phyloP scores from a whole-genome alignment of 371 early-diverging fungal species.

The Actinomucor elegans region DNA sequence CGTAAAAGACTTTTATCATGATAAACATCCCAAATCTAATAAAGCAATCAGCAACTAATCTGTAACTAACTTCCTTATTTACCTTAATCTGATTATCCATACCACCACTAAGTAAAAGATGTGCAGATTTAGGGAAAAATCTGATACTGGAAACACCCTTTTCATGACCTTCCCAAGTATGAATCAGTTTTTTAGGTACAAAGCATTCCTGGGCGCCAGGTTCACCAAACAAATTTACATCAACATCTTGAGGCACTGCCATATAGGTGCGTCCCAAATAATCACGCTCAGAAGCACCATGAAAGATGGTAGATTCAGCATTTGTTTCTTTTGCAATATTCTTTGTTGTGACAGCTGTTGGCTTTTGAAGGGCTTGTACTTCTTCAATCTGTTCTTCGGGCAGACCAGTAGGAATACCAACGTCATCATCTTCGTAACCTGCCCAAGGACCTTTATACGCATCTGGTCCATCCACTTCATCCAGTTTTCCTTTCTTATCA shows the following conservation, averaged over 20 bases:
- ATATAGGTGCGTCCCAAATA: slow-evolving; percentile 94
- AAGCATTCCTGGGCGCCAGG: slow-evolving; percentile 80
- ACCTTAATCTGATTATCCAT: slow-evolving; percentile 94
- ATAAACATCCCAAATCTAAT: slow-evolving; percentile 91
- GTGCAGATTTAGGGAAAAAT: slow-evolving; percentile 89
- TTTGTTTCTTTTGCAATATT: slow-evolving; percentile 41
- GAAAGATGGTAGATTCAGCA: slow-evolving; percentile 73
- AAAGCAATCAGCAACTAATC: neutral
- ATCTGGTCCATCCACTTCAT: slow-evolving; percentile 74
- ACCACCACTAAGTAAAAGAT: slow-evolving; percentile 85
- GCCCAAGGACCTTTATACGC: slow-evolving; percentile 96
- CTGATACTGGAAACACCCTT: slow-evolving; percentile 91
- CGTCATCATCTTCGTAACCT: slow-evolving; percentile 83
- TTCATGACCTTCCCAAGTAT: slow-evolving; percentile 93
- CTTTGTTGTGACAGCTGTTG: slow-evolving; percentile 25
- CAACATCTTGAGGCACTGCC: slow-evolving; percentile 88
- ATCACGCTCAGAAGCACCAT: slow-evolving; percentile 79
- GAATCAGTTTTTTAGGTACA: slow-evolving; percentile 82
- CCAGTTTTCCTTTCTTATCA: slow-evolving; percentile 77
- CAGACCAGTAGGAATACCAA: slow-evolving; percentile 60
- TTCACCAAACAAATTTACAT: slow-evolving; percentile 73
- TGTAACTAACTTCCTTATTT: slow-evolving; percentile 5
- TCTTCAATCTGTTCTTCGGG: slow-evolving; percentile 53
- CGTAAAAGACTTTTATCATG: slow-evolving; percentile 82
- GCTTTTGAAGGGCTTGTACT: slow-evolving; percentile 6